phyloP scores from a whole-genome alignment of 169 alveolate genomes.

The Babesia bigemina region DNA sequence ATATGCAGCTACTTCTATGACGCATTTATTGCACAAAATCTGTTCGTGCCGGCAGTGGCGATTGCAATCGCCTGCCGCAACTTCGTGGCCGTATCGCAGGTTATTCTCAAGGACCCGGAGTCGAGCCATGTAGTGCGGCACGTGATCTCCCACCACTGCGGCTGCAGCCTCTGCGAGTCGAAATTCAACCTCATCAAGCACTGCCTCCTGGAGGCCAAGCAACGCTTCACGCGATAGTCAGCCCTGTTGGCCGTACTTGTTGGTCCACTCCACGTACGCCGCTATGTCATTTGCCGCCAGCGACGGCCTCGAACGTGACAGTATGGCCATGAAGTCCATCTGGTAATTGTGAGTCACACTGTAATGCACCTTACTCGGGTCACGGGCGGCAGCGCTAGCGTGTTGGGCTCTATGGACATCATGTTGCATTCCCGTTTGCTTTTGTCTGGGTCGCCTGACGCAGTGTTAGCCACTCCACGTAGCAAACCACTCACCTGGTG shows the following conservation, averaged over 20 bases:
- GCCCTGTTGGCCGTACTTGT: slow-evolving; percentile 74
- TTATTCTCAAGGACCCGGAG: slow-evolving; percentile 19
- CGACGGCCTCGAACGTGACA: slow-evolving; percentile 35
- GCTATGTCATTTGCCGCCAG: slow-evolving; percentile 66
- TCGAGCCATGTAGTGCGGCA: neutral
- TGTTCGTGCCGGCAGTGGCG: slow-evolving; percentile 49
- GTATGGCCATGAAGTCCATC: slow-evolving; percentile 42
- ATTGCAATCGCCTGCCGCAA: slow-evolving; percentile 34
- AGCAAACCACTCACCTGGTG: slow-evolving; percentile 63
- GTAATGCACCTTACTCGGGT: slow-evolving; percentile 53
- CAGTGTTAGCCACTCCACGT: neutral
- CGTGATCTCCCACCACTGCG: neutral
- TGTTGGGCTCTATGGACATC: slow-evolving; percentile 79
- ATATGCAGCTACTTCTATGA: slow-evolving; percentile 32
- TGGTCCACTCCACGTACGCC: slow-evolving; percentile 77
- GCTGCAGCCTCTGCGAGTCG: slow-evolving; percentile 16
- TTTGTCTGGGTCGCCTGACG: slow-evolving; percentile 71
- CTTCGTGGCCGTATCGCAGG: slow-evolving; percentile 27
- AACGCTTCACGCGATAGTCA: neutral
- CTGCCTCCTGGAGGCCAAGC: slow-evolving; percentile 13
- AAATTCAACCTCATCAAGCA: slow-evolving; percentile 29
- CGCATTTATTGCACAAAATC: slow-evolving; percentile 16
- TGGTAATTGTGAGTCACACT: slow-evolving; percentile 33
- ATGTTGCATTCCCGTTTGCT: slow-evolving; percentile 75
- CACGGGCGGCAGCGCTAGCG: slow-evolving; percentile 78